Percentiles rank a stretch among this genome's conserved stretches.
phyloP scores from a whole-genome alignment of 2,329 filamentous ascomycete genomes.

The Pseudocercospora fijiensis region DNA sequence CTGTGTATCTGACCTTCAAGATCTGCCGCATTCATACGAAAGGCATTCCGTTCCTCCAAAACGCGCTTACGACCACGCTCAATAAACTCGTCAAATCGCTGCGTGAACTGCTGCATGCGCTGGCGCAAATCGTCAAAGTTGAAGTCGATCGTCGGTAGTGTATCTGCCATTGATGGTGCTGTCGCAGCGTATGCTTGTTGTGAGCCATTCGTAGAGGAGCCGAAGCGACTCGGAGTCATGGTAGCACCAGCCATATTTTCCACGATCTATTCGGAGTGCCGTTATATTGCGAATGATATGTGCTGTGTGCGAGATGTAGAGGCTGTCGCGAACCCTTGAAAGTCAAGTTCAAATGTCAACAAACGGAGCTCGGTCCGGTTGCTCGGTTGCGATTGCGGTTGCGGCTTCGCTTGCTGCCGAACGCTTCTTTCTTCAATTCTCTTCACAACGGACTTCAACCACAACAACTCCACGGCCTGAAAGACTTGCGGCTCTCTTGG shows the following conservation, averaged over 20 bases:
- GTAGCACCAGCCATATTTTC: conserved; percentile 34
- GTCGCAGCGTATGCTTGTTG: conserved; percentile 55
- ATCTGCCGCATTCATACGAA: conserved; percentile 85
- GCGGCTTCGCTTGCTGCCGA: background rate
- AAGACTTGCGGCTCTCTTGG: background rate
- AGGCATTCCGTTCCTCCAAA: conserved; percentile 89
- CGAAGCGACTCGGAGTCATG: conserved; percentile 58
- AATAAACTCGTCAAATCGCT: conserved; percentile 89
- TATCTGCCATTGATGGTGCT: conserved; percentile 69
- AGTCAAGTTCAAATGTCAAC: conserved; percentile 7
- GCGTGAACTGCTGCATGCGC: conserved; percentile 89
- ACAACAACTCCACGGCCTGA: background rate
- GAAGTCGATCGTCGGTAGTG: conserved; percentile 87
- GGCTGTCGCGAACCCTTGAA: background rate
- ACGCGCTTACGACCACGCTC: conserved; percentile 86
- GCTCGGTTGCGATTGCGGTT: background rate
- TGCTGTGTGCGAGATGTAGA: background rate
- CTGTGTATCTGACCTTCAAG: conserved; percentile 66
- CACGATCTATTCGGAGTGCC: background rate
- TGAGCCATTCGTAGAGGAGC: conserved; percentile 67
- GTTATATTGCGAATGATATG: background rate
- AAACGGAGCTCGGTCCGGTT: conserved; percentile 12
- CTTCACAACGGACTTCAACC: background rate
- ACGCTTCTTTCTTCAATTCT: background rate
- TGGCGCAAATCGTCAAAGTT: conserved; percentile 94